Evolutionary conservation across 1,139 yeast genomes (phyloP).

Genomic region (Tardiomyces blankii): DNA sequence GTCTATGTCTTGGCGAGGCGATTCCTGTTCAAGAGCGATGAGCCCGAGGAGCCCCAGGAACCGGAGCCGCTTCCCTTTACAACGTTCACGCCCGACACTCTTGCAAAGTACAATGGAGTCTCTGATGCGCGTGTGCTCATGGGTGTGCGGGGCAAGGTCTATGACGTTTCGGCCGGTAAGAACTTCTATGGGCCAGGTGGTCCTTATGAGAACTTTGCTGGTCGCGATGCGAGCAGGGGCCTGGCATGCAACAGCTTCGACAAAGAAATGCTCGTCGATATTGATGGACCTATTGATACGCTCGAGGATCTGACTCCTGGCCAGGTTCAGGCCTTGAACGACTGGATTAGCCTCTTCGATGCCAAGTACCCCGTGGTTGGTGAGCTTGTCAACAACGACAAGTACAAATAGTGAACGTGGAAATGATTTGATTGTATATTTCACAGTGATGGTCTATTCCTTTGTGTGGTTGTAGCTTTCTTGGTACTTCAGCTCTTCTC

Average conservation of each 20-base stretch:
- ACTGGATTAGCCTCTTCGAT: conserved; percentile 76
- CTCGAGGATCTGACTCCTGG: conserved; percentile 47
- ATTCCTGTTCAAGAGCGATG: neutral
- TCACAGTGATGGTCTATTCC: too few species aligned
- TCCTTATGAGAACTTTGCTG: conserved; percentile 92
- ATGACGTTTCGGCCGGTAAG: conserved; percentile 73
- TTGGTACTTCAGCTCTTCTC: too few species aligned
- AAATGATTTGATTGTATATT: too few species aligned
- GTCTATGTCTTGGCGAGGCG: conserved; percentile 1
- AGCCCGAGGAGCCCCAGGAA: neutral
- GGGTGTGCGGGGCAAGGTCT: conserved; percentile 77
- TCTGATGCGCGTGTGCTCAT: conserved; percentile 68
- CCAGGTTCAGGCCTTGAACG: conserved; percentile 61
- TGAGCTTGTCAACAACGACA: conserved; percentile 14
- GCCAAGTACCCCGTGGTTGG: conserved; percentile 40
- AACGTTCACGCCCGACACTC: conserved; percentile 66
- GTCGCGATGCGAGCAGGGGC: conserved; percentile 93
- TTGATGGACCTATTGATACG: conserved; percentile 53
- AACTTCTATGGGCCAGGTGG: conserved; percentile 95
- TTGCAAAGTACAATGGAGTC: conserved; percentile 68
- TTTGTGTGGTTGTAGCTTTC: too few species aligned
- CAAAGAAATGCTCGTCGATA: conserved; percentile 25
- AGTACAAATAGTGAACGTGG: conserved; percentile 3
- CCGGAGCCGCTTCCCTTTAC: conserved; percentile 60
- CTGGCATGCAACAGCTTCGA: conserved; percentile 88